Conservation (phyloP, 140 eudicot species). For the Bidens hawaiensis region DNA sequence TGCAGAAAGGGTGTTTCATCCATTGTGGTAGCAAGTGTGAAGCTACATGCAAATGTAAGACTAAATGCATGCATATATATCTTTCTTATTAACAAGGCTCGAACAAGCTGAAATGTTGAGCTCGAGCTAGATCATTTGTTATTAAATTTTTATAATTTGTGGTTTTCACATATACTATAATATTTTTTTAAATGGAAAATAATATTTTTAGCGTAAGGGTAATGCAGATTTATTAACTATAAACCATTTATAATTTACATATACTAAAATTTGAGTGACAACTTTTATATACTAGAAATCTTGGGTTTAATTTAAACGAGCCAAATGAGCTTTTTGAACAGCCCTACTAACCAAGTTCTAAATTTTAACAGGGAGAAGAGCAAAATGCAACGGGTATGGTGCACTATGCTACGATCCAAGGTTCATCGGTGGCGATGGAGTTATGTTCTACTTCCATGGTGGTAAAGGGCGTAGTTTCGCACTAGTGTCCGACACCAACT, state of each 20-base stretch:
- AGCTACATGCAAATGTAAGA: slow-evolving; percentile 70
- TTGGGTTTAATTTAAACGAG: no score
- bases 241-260: no score
- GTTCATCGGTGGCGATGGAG: slow-evolving; percentile 86
- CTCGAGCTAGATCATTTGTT: no score
- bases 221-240: no score
- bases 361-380: slow-evolving; percentile 51
- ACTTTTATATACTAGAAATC: no score
- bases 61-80: not conserved
- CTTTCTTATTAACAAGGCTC: not conserved
- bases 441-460: slow-evolving; percentile 83
- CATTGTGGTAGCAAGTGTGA: slow-evolving; percentile 70
- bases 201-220: no score
- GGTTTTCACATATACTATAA: no score
- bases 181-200: no score
- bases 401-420: slow-evolving; percentile 72
- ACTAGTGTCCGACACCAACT: slow-evolving; percentile 58
- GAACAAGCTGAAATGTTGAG: no score
- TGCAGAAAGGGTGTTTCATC: slow-evolving; percentile 62
- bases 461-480: slow-evolving; percentile 52
- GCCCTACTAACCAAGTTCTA: not conserved
- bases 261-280: no score
- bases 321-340: no score
- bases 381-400: slow-evolving; percentile 53
- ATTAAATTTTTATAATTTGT: no score